Evolutionary conservation across 202 grass and related monocot species (phyloP).

Genomic region (Schoenoplectus tabernaemontani): DNA sequence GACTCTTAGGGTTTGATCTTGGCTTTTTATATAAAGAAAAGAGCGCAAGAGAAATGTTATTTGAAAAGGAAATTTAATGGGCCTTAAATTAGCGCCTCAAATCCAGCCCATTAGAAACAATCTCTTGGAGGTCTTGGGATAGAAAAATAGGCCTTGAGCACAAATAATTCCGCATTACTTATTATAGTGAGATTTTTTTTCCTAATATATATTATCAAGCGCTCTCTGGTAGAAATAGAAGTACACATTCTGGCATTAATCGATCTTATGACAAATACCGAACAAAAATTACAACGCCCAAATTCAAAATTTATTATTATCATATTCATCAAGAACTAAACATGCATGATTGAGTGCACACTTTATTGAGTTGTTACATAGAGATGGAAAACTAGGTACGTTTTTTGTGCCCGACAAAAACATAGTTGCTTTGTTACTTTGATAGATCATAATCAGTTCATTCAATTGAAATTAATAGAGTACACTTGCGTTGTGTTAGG

Average conservation of each 20-base stretch:
- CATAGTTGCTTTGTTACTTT: background rate
- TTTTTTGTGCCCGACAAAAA: background rate
- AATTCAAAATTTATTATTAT: background rate
- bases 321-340: background rate
- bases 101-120: background rate
- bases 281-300: background rate
- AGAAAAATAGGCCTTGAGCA: background rate
- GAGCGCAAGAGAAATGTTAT: no score
- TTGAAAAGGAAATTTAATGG: background rate
- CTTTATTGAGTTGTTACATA: background rate
- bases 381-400: background rate
- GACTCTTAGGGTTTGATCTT: no score
- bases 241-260: background rate
- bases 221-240: background rate
- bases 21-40: background rate
- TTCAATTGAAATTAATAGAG: conserved; percentile 29
- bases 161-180: background rate
- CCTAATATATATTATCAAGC: background rate
- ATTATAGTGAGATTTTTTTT: background rate
- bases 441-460: no score
- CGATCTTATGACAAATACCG: background rate
- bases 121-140: background rate
- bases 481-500: conserved; percentile 26
- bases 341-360: background rate
- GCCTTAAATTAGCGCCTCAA: background rate